Evolutionary conservation across 352 stramenopile species (phyloP), one percentile per base, ranked within the genome.

Genomic region (Phytopythium aichiense): DNA sequence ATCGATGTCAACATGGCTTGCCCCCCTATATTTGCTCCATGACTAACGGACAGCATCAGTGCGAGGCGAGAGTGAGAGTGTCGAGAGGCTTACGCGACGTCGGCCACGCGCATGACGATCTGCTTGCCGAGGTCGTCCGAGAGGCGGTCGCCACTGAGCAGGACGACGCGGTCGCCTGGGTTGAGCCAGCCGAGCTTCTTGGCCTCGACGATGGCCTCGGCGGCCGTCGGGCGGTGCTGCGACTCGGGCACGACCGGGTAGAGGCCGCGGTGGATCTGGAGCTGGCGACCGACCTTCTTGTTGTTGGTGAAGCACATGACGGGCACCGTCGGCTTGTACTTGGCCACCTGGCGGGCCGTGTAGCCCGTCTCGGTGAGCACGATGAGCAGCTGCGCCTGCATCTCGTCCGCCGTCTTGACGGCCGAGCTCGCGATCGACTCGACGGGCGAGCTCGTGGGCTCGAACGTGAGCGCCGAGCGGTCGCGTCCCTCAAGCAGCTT

Each of bases 121-220:
- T 94, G 81, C 57, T 91, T 84, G 63, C 83, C 84, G 23, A 93
- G 77, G 63, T 92, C 84, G 61, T 89, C 69, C 60, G 77, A 91
- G 38, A 92, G 73, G 59, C 83, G 86, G 73, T 94, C 87, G 49
- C 80, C 81, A 60, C 81, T 92, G 55, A 95, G 75, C 49, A 97
- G 72, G 28, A 98, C 89, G 56, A 98, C 89, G 54, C 88, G 80
- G 77, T 98, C 91, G 49, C 92, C 92, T 6, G 74, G 64, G 46
- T 84, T 77, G 57, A 96, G 73, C 85, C 92, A 97, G 31, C 94
- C 94, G 67, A 98, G 83, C 67, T 97, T 94, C 65, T 93, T 95
- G 38, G 91, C 91, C 12, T 90, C 89, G 8, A 77, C 64, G 63
- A 98, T 95, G 22, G 94, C 90, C 66, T 98, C 92, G 11, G 79